A percentile compares a stretch with the other conserved stretches of the same genome.
phyloP scores from a whole-genome alignment of 495 filamentous ascomycete species.

The Viridothelium virens region DNA sequence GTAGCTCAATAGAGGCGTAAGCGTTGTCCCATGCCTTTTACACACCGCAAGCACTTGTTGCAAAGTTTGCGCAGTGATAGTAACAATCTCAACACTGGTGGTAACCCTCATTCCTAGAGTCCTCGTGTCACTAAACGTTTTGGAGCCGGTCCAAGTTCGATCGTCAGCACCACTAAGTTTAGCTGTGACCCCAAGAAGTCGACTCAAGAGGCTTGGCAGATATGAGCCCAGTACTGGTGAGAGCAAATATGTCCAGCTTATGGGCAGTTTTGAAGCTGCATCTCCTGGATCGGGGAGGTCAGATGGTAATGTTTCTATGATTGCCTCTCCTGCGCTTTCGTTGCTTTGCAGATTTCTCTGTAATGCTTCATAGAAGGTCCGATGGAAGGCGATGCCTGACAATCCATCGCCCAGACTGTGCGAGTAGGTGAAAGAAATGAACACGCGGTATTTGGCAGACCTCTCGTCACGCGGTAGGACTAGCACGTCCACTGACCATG shows the following conservation, averaged over 20 bases:
- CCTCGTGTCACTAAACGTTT: neutral
- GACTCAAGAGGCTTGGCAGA: neutral
- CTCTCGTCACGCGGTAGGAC: neutral
- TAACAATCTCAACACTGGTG: neutral
- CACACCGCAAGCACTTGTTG: neutral
- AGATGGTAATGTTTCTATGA: neutral
- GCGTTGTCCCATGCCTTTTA: neutral
- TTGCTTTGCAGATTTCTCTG: neutral
- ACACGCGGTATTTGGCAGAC: neutral
- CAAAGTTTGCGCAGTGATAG: neutral
- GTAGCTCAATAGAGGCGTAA: neutral
- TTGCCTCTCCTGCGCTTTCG: neutral
- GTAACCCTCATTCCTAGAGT: neutral
- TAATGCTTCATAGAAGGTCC: neutral
- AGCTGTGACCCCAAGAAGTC: neutral
- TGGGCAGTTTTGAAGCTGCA: neutral
- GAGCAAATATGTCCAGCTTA: neutral
- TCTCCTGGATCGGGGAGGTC: neutral
- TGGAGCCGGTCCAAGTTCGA: neutral
- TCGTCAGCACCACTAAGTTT: neutral
- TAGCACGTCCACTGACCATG: neutral
- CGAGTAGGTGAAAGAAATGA: slow-evolving; percentile 1
- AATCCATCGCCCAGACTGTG: slow-evolving; percentile 3
- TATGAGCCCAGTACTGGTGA: neutral
- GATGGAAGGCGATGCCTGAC: slow-evolving; percentile 1